Evolutionary conservation across 164 flowering plant genomes (phyloP), one percentile per base, ranked within the genome.

Genomic region (Chimonanthus salicifolius): DNA sequence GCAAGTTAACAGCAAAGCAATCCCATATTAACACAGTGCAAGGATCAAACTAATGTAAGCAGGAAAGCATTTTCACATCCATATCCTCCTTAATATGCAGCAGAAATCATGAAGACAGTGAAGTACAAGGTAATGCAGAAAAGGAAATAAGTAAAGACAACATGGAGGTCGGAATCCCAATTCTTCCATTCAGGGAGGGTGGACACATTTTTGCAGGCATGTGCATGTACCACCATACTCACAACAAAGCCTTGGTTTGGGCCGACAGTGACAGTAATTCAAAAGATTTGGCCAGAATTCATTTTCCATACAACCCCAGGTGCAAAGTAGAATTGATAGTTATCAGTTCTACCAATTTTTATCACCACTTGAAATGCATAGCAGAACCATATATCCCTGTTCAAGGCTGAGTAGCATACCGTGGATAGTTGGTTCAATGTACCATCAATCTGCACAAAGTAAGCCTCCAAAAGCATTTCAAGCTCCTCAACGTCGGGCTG

Each of bases 401-500:
- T 15, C 9, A 44, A 66, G 49, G n/a, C 6, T 18, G 71, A 64
- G 69, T 69, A 49, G 64, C 83, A 18, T 88, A 94, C 98, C 71
- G 97, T 88, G 68, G 98, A 91, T 18, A 95, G 76, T 71, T 92
- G 91, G 84, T 93, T 92, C 75, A 90, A 68, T 69, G 94, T 90
- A 45, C 99, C 98, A 78, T 91, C 99, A 70, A 95, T 90, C 78
- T 95, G 96, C 70, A 93, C 98, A 78, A 94, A 94, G 82, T 95
- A 95, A 7, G 99, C 98, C 83, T 92, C 99, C 79, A 95, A 76
- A 15, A 95, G 98, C 98, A 95, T 92, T 78, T 92, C 99, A 49
- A 95, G 96, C 82, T 92, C 98, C 80, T 90, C 97, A 8, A 95
- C 94, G 82, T 95, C 96, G 70, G 90, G 87, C 62, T 84, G 83